Evolutionary conservation across 2,329 filamentous ascomycete species (phyloP).

Genomic region (Stemphylium beticola): DNA sequence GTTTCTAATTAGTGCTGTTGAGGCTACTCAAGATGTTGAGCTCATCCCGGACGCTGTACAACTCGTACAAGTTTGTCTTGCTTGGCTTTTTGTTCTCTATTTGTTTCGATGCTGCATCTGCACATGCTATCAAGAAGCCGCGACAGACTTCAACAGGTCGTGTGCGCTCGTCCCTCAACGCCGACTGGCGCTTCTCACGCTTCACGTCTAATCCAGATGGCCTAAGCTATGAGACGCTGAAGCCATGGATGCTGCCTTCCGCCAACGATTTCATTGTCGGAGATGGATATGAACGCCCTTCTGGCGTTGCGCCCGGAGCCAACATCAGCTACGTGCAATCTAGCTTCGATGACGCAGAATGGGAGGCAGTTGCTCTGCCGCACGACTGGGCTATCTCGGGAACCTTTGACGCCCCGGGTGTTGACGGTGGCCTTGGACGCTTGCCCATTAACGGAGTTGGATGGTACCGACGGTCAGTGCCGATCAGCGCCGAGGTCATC

Average conservation of each 20-base stretch:
- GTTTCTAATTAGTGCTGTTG: neutral
- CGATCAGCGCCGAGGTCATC: constrained; percentile 24
- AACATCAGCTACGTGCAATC: constrained; percentile 44
- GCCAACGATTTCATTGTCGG: constrained; percentile 52
- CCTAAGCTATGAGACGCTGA: constrained; percentile 47
- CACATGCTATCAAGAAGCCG: constrained; percentile 9
- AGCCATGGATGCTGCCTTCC: constrained; percentile 53
- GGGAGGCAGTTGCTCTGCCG: constrained; percentile 53
- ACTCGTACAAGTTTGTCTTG: constrained; percentile 11
- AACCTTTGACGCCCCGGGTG: constrained; percentile 49
- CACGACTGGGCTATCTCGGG: constrained; percentile 60
- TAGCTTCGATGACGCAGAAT: constrained; percentile 51
- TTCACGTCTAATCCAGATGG: constrained; percentile 48
- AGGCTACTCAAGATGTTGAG: constrained; percentile 1
- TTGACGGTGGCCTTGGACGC: constrained; percentile 51
- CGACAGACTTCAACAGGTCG: constrained; percentile 16
- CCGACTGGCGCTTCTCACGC: constrained; percentile 50
- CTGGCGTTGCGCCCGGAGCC: constrained; percentile 32
- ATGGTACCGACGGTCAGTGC: constrained; percentile 58
- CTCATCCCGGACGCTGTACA: constrained; percentile 4
- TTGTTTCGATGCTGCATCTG: constrained; percentile 7
- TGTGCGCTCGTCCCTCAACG: constrained; percentile 45
- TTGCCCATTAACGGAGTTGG: constrained; percentile 61
- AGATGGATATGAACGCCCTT: constrained; percentile 42
- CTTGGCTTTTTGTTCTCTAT: constrained; percentile 18